Conservation (phyloP, 2,329 filamentous ascomycete genomes). For the Helminthosporium solani region DNA sequence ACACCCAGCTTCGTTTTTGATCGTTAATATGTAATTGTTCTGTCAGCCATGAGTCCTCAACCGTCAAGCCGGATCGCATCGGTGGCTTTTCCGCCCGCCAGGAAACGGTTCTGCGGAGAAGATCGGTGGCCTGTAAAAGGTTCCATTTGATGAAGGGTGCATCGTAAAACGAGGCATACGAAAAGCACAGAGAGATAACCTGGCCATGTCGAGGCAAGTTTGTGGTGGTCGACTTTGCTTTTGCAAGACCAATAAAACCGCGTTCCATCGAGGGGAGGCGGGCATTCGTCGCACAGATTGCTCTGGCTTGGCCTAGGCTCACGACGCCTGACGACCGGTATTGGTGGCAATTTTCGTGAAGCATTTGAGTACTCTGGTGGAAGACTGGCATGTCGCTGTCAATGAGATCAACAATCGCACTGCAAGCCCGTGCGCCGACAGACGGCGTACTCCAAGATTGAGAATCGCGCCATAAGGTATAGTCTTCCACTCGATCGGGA, state of each 20-base stretch:
- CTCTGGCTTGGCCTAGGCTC: slow-evolving; percentile 9
- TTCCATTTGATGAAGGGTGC: slow-evolving; percentile 1
- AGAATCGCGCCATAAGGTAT: slow-evolving; percentile 13
- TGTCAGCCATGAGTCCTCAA: slow-evolving; percentile 18
- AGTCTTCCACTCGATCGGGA: slow-evolving; percentile 7
- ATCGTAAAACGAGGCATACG: slow-evolving; percentile 1
- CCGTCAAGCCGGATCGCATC: slow-evolving; percentile 21
- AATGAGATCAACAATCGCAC: slow-evolving; percentile 34
- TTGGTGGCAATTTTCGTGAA: slow-evolving; percentile 19
- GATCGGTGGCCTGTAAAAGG: slow-evolving; percentile 19
- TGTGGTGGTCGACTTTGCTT: slow-evolving; percentile 19
- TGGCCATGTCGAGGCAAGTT: slow-evolving; percentile 14
- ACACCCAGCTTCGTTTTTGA: not conserved
- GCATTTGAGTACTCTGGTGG: slow-evolving; percentile 1
- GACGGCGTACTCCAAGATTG: slow-evolving; percentile 19
- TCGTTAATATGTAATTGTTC: not conserved
- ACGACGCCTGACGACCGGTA: slow-evolving; percentile 20
- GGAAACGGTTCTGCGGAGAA: slow-evolving; percentile 21
- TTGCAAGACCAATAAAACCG: slow-evolving; percentile 24
- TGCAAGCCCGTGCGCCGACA: slow-evolving; percentile 19
- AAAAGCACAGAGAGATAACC: slow-evolving; percentile 10
- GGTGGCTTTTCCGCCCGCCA: slow-evolving; percentile 7
- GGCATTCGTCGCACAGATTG: slow-evolving; percentile 20
- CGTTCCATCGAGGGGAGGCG: slow-evolving; percentile 19
- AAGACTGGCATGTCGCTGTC: slow-evolving; percentile 15